Conservation (phyloP, 495 filamentous ascomycete species). For the Jackrogersella multiformis region DNA sequence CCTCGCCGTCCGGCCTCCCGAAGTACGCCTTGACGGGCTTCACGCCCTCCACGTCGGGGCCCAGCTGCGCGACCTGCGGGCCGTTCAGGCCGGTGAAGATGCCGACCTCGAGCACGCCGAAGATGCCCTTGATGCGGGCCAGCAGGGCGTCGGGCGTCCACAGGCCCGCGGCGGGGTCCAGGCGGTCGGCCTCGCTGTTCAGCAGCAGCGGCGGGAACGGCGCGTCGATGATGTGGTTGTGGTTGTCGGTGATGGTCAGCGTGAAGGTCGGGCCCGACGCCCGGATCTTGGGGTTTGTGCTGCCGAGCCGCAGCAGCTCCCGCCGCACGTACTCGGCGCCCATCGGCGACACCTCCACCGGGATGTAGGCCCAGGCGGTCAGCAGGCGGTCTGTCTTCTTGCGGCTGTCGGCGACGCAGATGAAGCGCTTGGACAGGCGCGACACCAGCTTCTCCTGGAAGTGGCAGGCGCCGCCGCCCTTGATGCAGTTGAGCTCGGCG, state of each 20-base stretch:
- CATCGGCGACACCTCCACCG: conserved; percentile 91
- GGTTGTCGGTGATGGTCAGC: conserved; percentile 90
- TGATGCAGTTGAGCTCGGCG: conserved; percentile 93
- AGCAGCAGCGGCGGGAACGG: conserved; percentile 78
- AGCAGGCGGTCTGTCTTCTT: conserved; percentile 84
- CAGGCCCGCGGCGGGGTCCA: conserved; percentile 65
- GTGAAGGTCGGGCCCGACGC: conserved; percentile 71
- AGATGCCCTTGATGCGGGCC: conserved; percentile 76
- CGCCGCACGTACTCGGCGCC: conserved; percentile 75
- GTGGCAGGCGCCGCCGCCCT: conserved; percentile 94
- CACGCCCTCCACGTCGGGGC: conserved; percentile 74
- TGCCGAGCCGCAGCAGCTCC: conserved; percentile 75
- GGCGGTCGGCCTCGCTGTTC: conserved; percentile 62
- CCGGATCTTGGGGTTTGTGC: conserved; percentile 71
- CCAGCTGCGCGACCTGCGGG: conserved; percentile 65
- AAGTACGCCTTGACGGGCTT: conserved; percentile 95
- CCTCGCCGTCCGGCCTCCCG: conserved; percentile 83
- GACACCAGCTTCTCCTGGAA: conserved; percentile 99
- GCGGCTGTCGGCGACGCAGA: conserved; percentile 92
- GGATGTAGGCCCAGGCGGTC: conserved; percentile 82
- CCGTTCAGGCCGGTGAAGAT: conserved; percentile 86
- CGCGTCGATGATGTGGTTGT: conserved; percentile 92
- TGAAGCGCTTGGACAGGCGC: conserved; percentile 82
- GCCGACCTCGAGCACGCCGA: conserved; percentile 90
- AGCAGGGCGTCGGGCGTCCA: conserved; percentile 84